These are phyloP conservation scores for Metschnikowia peoriensis DNA, from an alignment of 805 yeast genomes.

Conservation along the genomic window DNA sequence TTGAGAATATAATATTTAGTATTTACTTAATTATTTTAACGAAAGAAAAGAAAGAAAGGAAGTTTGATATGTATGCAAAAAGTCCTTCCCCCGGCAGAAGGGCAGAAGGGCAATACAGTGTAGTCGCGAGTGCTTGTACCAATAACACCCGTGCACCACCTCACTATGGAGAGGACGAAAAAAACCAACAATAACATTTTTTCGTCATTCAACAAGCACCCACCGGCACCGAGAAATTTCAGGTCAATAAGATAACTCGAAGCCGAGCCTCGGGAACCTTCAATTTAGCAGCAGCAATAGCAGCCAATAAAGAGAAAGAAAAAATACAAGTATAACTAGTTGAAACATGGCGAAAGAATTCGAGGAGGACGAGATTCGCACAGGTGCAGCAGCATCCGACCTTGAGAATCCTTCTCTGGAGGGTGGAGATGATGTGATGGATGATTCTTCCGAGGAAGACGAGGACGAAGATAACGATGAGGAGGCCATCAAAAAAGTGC, in stretches of 20 bases:
- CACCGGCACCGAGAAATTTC: neutral
- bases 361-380: conserved; percentile 39
- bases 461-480: conserved; percentile 85
- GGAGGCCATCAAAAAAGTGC: conserved; percentile 77
- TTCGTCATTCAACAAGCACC: conserved; percentile 4
- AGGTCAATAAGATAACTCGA: neutral
- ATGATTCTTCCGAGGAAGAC: conserved; percentile 81
- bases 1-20: too few species aligned
- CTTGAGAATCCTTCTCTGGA: conserved; percentile 31
- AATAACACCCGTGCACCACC: conserved; percentile 1
- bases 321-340: neutral
- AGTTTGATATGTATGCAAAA: too few species aligned
- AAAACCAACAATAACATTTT: conserved; percentile 4
- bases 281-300: too few species aligned
- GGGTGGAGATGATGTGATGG: conserved; percentile 45
- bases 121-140: too few species aligned
- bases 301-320: too few species aligned
- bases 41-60: too few species aligned
- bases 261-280: neutral
- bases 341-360: conserved; percentile 32
- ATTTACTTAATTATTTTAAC: too few species aligned
- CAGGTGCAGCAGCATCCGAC: conserved; percentile 27
- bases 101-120: too few species aligned
- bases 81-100: too few species aligned
- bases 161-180: conserved; percentile 13